These are phyloP conservation scores for Xylariomycetidae sp. DNA, from an alignment of 2,329 filamentous ascomycete species.

Conservation along the genomic window DNA sequence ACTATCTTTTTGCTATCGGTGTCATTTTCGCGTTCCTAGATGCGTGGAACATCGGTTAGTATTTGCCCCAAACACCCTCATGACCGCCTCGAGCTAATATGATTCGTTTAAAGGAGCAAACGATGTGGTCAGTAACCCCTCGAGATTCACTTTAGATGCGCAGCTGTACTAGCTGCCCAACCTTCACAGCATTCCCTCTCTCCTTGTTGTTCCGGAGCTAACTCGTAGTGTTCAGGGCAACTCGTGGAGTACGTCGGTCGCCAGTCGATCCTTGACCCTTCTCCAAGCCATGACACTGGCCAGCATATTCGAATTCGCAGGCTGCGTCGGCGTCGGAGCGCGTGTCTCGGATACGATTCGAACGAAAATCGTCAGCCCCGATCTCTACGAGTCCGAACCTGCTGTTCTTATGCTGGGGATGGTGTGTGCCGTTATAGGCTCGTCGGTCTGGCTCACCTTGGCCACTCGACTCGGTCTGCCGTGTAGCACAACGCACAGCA, in stretches of 20 bases:
- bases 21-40: constrained; percentile 61
- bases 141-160: too few species aligned
- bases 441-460: constrained; percentile 50
- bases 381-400: constrained; percentile 37
- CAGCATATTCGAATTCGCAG: constrained; percentile 56
- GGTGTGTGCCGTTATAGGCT: constrained; percentile 48
- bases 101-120: too few species aligned
- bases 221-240: too few species aligned
- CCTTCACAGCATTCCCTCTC: too few species aligned
- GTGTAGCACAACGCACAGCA: constrained; percentile 47
- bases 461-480: constrained; percentile 49
- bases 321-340: constrained; percentile 53
- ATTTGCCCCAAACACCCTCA: too few species aligned
- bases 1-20: constrained; percentile 59
- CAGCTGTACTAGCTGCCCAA: too few species aligned
- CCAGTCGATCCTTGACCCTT: constrained; percentile 59
- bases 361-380: constrained; percentile 49
- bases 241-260: constrained; percentile 69
- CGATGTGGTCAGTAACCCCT: too few species aligned
- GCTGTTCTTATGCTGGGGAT: constrained; percentile 53
- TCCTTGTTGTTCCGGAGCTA: too few species aligned
- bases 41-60: constrained; percentile 61
- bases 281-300: constrained; percentile 54
- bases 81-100: too few species aligned
- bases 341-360: constrained; percentile 57